Conservation (phyloP, 2,329 filamentous ascomycete species). For the Trichoderma koningiopsis region DNA sequence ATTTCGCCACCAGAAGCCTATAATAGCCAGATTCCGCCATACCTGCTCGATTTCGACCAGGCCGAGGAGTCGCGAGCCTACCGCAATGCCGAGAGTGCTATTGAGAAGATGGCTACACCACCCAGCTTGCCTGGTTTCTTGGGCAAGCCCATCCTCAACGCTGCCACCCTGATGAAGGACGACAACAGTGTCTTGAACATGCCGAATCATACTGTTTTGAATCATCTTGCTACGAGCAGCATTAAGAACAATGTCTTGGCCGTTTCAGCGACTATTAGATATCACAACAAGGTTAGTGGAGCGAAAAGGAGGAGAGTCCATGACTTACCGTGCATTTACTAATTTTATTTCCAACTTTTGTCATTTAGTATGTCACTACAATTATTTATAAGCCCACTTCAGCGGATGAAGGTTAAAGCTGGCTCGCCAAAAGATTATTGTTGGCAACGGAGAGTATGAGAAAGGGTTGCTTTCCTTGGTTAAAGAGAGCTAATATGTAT, state of each 20-base stretch:
- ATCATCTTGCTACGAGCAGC: slow-evolving; percentile 94
- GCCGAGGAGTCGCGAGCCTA: slow-evolving; percentile 76
- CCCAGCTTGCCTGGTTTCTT: slow-evolving; percentile 88
- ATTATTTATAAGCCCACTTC: slow-evolving; percentile 94
- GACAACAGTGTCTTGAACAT: slow-evolving; percentile 96
- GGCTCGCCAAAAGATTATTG: background rate
- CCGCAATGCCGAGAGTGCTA: slow-evolving; percentile 71
- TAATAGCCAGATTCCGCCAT: slow-evolving; percentile 75
- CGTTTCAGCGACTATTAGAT: slow-evolving; percentile 95
- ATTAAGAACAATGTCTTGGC: slow-evolving; percentile 96
- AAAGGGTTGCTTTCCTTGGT: background rate
- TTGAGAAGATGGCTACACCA: slow-evolving; percentile 78
- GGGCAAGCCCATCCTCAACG: slow-evolving; percentile 92
- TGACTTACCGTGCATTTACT: background rate
- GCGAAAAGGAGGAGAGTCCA: background rate
- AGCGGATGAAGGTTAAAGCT: slow-evolving; percentile 48
- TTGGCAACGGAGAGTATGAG: background rate
- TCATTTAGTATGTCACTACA: slow-evolving; percentile 83
- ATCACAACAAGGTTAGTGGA: slow-evolving; percentile 82
- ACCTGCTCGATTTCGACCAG: slow-evolving; percentile 83
- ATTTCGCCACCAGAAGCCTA: slow-evolving; percentile 63
- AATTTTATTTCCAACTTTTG: background rate
- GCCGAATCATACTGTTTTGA: slow-evolving; percentile 95
- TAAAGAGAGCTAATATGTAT: slow-evolving; percentile 4
- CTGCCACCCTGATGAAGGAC: slow-evolving; percentile 89